These are phyloP conservation scores for Selaginella moellendorffii DNA, from an alignment of 75 land plant genomes.

Conservation along the genomic window DNA sequence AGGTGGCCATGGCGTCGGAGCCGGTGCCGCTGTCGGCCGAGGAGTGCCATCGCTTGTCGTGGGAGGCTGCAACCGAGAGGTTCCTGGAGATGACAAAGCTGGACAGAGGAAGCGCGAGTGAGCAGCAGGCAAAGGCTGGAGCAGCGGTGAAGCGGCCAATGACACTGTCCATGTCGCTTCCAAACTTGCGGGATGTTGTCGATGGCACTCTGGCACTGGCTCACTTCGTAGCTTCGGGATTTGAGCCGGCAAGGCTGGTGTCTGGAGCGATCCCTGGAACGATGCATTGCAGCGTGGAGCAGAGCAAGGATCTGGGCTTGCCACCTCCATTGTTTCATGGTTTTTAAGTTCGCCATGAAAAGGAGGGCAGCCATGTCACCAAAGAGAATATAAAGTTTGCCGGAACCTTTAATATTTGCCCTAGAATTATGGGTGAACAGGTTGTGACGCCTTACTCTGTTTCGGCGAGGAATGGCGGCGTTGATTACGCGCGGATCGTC, in stretches of 20 bases:
- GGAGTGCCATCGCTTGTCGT: slow-evolving; percentile 61
- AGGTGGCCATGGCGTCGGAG: slow-evolving; percentile 58
- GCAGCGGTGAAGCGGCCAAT: slow-evolving; percentile 13
- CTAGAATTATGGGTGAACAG: no score
- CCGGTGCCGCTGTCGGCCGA: slow-evolving; percentile 81
- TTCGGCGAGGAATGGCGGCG: no score
- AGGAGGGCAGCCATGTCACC: no score
- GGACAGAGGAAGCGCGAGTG: slow-evolving; percentile 27
- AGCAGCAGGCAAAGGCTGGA: neutral
- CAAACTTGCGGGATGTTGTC: slow-evolving; percentile 37
- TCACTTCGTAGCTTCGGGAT: slow-evolving; percentile 74
- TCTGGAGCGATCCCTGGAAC: slow-evolving; percentile 82
- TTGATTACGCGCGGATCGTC: no score
- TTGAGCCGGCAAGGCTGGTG: slow-evolving; percentile 46
- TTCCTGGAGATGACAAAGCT: slow-evolving; percentile 77
- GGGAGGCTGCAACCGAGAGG: slow-evolving; percentile 95
- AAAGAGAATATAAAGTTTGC: no score
- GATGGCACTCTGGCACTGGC: slow-evolving; percentile 69
- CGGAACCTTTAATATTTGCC: no score
- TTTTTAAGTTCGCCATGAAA: no score
- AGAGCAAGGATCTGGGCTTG: slow-evolving; percentile 54
- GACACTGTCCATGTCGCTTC: slow-evolving; percentile 45
- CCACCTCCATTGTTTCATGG: slow-evolving; percentile 54
- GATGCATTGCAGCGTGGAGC: slow-evolving; percentile 44
- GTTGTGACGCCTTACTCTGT: no score